Base-by-base conservation (phyloP, 805 yeast genomes). In the Kodamaea jinghongensis region DNA sequence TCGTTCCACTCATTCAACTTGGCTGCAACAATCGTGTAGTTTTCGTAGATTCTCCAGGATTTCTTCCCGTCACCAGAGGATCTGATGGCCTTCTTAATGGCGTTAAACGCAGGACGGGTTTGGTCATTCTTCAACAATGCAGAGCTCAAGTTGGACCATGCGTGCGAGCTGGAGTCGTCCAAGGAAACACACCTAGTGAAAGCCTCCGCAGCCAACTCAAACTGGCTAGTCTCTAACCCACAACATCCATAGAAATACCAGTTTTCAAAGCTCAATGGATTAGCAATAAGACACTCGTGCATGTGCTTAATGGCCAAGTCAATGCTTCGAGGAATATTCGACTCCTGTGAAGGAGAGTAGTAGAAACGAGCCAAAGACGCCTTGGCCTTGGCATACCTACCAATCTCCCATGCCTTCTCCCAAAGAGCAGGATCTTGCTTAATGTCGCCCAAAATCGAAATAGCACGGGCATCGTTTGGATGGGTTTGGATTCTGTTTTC, bases 231-330 rank as follows among this genome's bases (percentile, higher is more conserved):
- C 55, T 88, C 96, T 36, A 93, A 67, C 0, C 95, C 96, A 40
- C 90, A 69, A 56, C 96, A 87, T 4, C 98, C 98, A 55, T 90
- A 89, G 52, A 89, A 78, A 57, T 81, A 91, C 96, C 98, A 89
- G 26, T 91, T 84, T 13, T 84, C 86, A 50, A 76, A 79, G 51
- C 76, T 78, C 38, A 87, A 66, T 7, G 96, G 93, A 56, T 83
- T 83, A 17, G 79, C 78, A 15, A 73, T 66, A 43, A 91, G 67
- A 10, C 93, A 81, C 28, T 89, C 95, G 49, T 78, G 76, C 64
- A 88, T 74, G 56, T 88, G 88, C 28, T 61, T 62, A 41, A 87
- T 73, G 0, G 89, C 83, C 20, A 61, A 49, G 6, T 56, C 67
- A 12, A 80, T 51, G 46, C 86, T 73, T 42, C 77, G 73, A 10